These are phyloP conservation scores for Sinapis alba DNA, from an alignment of 441 rosid genomes.

Conservation along the genomic window DNA sequence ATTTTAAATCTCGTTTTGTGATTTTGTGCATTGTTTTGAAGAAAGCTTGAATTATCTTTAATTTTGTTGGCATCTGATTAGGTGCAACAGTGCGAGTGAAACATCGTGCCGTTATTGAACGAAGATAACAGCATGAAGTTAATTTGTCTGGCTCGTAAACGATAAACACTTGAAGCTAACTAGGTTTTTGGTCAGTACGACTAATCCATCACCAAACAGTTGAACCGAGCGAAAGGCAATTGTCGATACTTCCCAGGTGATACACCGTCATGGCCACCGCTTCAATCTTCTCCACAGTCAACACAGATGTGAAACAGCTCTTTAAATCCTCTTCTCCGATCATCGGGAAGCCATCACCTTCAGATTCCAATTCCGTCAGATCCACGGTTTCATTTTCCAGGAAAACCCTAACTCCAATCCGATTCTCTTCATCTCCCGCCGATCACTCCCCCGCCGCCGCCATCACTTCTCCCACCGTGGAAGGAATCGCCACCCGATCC, in stretches of 20 bases:
- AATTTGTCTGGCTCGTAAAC: neutral
- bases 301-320: conserved; percentile 7
- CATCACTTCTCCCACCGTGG: conserved; percentile 32
- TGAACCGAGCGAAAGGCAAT: neutral
- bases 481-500: conserved; percentile 12
- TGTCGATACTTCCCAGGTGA: conserved; percentile 31
- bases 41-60: neutral
- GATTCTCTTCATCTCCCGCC: conserved; percentile 39
- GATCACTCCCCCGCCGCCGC: conserved; percentile 33
- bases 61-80: neutral
- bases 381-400: conserved; percentile 37
- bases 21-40: neutral
- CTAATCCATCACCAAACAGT: neutral
- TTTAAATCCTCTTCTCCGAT: conserved; percentile 7
- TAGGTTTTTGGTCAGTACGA: conserved; percentile 1
- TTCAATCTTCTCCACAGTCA: conserved; percentile 31
- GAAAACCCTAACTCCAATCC: conserved; percentile 45
- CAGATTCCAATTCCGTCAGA: conserved; percentile 29
- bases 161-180: neutral
- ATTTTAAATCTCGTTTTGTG: neutral
- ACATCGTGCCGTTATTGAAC: conserved; percentile 10
- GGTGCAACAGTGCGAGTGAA: neutral
- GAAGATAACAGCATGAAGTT: conserved; percentile 13
- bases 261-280: conserved; percentile 27
- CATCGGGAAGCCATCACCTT: conserved; percentile 16